Evolutionary conservation across 805 yeast genomes (phyloP).

Genomic region (Kuraishia capsulata): DNA sequence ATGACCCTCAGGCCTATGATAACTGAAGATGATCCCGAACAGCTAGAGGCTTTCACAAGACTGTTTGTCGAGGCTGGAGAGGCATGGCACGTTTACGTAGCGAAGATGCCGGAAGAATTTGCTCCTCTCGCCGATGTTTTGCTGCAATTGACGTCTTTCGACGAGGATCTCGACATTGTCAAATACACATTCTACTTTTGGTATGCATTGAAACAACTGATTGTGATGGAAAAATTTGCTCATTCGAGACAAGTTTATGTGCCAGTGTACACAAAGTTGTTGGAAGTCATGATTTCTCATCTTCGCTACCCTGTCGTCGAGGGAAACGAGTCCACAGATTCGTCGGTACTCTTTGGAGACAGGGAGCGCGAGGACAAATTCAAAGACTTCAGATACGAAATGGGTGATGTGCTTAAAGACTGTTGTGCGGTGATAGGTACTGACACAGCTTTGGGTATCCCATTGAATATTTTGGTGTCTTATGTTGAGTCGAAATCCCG

Average conservation of each 20-base stretch:
- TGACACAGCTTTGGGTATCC: conserved; percentile 56
- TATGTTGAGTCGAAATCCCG: conserved; percentile 13
- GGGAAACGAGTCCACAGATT: conserved; percentile 23
- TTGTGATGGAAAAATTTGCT: conserved; percentile 50
- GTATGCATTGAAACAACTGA: conserved; percentile 70
- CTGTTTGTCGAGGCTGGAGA: conserved; percentile 90
- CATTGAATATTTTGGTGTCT: conserved; percentile 50
- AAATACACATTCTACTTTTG: conserved; percentile 90
- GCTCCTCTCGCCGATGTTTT: conserved; percentile 66
- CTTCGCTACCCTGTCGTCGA: conserved; percentile 67
- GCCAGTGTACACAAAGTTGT: conserved; percentile 49
- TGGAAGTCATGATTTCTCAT: conserved; percentile 55
- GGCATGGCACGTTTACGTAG: conserved; percentile 85
- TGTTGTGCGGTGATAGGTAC: conserved; percentile 90
- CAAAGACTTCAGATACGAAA: conserved; percentile 87
- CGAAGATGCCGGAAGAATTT: conserved; percentile 61
- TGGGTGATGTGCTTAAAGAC: conserved; percentile 96
- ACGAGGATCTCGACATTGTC: conserved; percentile 81
- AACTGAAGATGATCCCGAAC: conserved; percentile 52
- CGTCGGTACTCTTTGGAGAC: conserved; percentile 51
- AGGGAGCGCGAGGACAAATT: conserved; percentile 86
- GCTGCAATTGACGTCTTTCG: conserved; percentile 60
- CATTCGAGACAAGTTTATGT: conserved; percentile 39
- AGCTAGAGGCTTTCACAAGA: conserved; percentile 61
- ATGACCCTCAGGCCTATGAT: conserved; percentile 49